Evolutionary conservation across 495 filamentous ascomycete genomes (phyloP), one percentile per base, ranked within the genome.

Genomic region (Daldinia concentrica): DNA sequence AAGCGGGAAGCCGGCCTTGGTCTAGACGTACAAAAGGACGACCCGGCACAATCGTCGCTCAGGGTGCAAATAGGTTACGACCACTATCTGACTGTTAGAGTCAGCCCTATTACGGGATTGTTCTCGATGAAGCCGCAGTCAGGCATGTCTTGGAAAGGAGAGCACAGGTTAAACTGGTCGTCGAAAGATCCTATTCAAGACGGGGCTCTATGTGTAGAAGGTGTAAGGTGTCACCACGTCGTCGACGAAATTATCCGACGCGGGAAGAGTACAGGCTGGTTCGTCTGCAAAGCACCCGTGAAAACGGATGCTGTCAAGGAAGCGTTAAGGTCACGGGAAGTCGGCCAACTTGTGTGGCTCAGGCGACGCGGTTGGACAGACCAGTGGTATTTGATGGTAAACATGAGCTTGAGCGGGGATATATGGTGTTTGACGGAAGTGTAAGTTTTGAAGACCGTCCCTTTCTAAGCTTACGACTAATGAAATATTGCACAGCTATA

Each of bases 371-470:
- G 84, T 8, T 95, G 92, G 90, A 79, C 81, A 15, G 79, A 84
- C 30, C 83, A 86, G 62, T 95, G 92, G 92, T 84, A 89, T 67
- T 79, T 92, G 51, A 86, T 89, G 50, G 85, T 91, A 50, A 90
- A 85, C 57, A 85, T 91, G 72, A 90, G 90, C 77, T 84, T 92
- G 78, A 86, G 86, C 71, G 91, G 92, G 41, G 91, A 95, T 78
- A 82, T 80, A 30, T 95, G 92, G 90, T 94, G 90, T 87, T 79
- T 94, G 62, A 78, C 91, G 36, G 88, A 91, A 78, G 72, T 90
- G 84, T 86, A 74, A 77, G 85, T 83, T 39, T 54, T 37, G 29
- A 56, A 34, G 58, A 22, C 48, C 29, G 26, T 54, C 32, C 57
- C 64, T 55, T 50, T 51, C 61, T 19, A 51, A 19, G 30, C 27